Conservation (phyloP, 208 protist species). For the Kentomonas sorsogonicus region DNA sequence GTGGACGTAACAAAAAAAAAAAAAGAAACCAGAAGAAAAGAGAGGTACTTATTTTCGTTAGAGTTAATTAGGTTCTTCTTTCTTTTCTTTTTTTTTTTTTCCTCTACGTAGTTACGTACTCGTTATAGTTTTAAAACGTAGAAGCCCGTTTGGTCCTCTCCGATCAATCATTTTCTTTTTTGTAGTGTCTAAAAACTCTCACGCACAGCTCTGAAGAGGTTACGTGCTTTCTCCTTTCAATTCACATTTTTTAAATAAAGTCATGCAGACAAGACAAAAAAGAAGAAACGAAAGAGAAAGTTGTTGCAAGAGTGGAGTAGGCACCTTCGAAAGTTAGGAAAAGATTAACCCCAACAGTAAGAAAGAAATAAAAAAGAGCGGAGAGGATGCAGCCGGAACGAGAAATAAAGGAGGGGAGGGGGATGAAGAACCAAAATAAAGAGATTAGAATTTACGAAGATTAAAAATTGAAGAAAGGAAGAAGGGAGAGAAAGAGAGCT, state of each 20-base stretch:
- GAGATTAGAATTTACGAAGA: constrained; percentile 7
- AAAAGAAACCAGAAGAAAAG: constrained; percentile 8
- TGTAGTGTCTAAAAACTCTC: background rate
- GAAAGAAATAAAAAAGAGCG: constrained; percentile 17
- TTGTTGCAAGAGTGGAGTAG: background rate
- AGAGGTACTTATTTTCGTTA: background rate
- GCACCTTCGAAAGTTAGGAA: no score
- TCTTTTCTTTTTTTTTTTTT: constrained; percentile 8
- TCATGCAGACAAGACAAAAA: background rate
- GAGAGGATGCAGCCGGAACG: background rate
- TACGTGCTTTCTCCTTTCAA: background rate
- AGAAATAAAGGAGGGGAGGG: background rate
- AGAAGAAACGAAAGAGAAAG: background rate
- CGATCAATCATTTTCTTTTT: background rate
- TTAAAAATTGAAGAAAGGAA: constrained; percentile 6
- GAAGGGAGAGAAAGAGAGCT: background rate
- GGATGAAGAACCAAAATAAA: constrained; percentile 12
- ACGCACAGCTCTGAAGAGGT: background rate
- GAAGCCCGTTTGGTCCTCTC: background rate
- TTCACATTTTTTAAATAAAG: background rate
- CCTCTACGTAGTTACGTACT: background rate
- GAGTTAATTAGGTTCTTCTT: background rate
- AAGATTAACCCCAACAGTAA: no score
- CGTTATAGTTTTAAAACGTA: background rate
- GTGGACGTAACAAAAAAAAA: constrained; percentile 12